A percentile compares a stretch with the other conserved stretches of the same genome.
phyloP scores from a whole-genome alignment of 140 eudicot species.

The Stevia rebaudiana region DNA sequence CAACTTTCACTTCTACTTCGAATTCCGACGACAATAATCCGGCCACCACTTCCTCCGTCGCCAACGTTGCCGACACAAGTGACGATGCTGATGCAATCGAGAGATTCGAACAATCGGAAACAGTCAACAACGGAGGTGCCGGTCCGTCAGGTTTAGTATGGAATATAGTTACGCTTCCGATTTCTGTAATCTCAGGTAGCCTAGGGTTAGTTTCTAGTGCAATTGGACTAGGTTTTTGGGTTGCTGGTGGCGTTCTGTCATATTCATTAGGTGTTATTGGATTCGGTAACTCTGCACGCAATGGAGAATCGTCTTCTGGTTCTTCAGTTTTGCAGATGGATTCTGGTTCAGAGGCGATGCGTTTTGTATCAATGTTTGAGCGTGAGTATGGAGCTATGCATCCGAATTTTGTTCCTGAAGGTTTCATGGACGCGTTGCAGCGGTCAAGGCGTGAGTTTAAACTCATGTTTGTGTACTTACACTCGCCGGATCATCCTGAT shows the following conservation, averaged over 20 bases:
- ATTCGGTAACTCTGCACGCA: slow-evolving; percentile 25
- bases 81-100: not conserved
- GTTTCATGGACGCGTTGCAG: slow-evolving; percentile 86
- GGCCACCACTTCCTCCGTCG: slow-evolving; percentile 18
- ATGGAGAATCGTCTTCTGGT: slow-evolving; percentile 24
- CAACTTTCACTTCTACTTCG: slow-evolving; percentile 39
- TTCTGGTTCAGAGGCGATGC: slow-evolving; percentile 53
- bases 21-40: slow-evolving; percentile 15
- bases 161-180: slow-evolving; percentile 73
- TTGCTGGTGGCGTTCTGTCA: slow-evolving; percentile 68
- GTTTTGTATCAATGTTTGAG: slow-evolving; percentile 59
- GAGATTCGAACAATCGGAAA: slow-evolving; percentile 5
- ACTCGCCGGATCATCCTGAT: slow-evolving; percentile 85
- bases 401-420: slow-evolving; percentile 57
- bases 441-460: slow-evolving; percentile 62
- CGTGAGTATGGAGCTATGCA: slow-evolving; percentile 45
- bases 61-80: slow-evolving; percentile 2
- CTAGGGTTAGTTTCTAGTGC: slow-evolving; percentile 77
- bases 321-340: slow-evolving; percentile 40
- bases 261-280: slow-evolving; percentile 61
- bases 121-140: slow-evolving; percentile 21
- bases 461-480: slow-evolving; percentile 80
- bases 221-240: slow-evolving; percentile 71
- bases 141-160: slow-evolving; percentile 53
- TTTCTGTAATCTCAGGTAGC: slow-evolving; percentile 66